Percentiles rank a stretch among this genome's conserved stretches.
Evolutionary conservation across 2,329 filamentous ascomycete species (phyloP).

Genomic region (Fusarium musae): DNA sequence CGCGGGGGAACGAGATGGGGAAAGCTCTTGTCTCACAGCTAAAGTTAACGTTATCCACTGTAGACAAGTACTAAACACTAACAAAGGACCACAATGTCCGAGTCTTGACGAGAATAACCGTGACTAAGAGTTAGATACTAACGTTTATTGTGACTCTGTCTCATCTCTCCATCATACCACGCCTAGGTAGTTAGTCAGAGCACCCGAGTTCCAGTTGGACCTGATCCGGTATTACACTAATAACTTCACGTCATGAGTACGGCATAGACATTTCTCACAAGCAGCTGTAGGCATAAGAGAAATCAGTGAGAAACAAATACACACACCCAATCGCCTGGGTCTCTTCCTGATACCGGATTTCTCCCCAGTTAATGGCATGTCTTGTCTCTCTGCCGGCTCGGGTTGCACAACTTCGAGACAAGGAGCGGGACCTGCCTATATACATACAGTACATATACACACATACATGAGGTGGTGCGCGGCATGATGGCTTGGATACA

Average conservation of each 20-base stretch:
- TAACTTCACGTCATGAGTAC: slow-evolving; percentile 12
- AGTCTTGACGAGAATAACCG: slow-evolving; percentile 19
- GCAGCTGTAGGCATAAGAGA: neutral
- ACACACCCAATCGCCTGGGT: slow-evolving; percentile 24
- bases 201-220: slow-evolving; percentile 8
- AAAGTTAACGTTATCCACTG: slow-evolving; percentile 5
- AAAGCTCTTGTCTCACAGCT: slow-evolving; percentile 15
- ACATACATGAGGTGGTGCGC: slow-evolving; percentile 1
- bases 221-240: neutral
- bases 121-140: neutral
- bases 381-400: slow-evolving; percentile 7
- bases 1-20: slow-evolving; percentile 23
- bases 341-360: slow-evolving; percentile 9
- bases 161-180: slow-evolving; percentile 17
- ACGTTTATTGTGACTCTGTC: slow-evolving; percentile 13
- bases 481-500: slow-evolving; percentile 28
- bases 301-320: neutral
- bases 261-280: slow-evolving; percentile 1
- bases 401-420: slow-evolving; percentile 23
- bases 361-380: slow-evolving; percentile 31
- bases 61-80: slow-evolving; percentile 9
- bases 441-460: neutral
- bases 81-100: neutral
- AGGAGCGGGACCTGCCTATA: slow-evolving; percentile 23
- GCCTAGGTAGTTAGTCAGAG: neutral